These are phyloP conservation scores for Termitomyces sp. DNA, from an alignment of 1,284 basidiomycete species.

Conservation along the genomic window DNA sequence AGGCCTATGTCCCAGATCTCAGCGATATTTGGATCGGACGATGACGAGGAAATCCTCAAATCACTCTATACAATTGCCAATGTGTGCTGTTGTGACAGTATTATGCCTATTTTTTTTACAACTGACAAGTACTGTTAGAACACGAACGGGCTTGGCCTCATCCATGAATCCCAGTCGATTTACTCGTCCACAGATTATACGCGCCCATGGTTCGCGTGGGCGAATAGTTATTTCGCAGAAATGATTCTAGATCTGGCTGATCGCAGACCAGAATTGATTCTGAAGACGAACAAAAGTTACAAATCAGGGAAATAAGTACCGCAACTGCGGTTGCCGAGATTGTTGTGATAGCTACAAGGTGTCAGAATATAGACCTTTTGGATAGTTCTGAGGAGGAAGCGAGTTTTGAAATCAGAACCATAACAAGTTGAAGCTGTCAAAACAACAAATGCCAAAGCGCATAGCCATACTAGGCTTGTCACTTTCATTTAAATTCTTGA, in stretches of 20 bases:
- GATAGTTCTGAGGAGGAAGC: neutral
- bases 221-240: constrained; percentile 75
- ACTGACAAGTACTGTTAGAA: constrained; percentile 38
- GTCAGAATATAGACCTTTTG: neutral
- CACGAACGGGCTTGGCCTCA: constrained; percentile 67
- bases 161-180: constrained; percentile 71
- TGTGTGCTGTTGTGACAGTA: constrained; percentile 26
- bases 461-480: constrained; percentile 3
- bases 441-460: neutral
- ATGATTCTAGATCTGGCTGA: constrained; percentile 74
- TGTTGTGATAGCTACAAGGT: constrained; percentile 5
- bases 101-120: constrained; percentile 18
- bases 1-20: constrained; percentile 77
- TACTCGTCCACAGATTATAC: constrained; percentile 57
- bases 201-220: constrained; percentile 81
- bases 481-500: neutral
- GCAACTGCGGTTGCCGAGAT: constrained; percentile 8
- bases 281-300: constrained; percentile 50
- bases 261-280: constrained; percentile 65
- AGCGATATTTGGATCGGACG: constrained; percentile 66
- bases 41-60: constrained; percentile 61
- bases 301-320: constrained; percentile 33
- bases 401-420: neutral
- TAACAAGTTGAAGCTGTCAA: neutral
- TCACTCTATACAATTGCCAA: constrained; percentile 61